Base-by-base conservation (phyloP, 192 early-diverging fungal genomes). In the Coemansia sp. region DNA sequence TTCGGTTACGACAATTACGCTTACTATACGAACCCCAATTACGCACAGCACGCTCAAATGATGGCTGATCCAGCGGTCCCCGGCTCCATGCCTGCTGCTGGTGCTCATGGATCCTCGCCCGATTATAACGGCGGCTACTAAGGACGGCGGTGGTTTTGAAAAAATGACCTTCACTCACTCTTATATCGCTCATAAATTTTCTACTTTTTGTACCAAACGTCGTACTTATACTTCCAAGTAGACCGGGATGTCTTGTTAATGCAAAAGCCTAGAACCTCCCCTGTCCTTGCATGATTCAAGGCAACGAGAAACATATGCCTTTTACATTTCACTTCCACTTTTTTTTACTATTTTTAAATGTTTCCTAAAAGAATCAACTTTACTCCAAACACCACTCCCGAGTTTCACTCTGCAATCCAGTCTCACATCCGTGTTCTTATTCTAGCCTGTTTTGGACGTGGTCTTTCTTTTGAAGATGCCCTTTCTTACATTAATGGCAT, bases 1-100 rank as follows among this genome's bases (percentile, higher is more conserved):
- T 83, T 83, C 72, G 75, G 55, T 38, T 83, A 83, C 72, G 80
- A 83, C 24, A 69, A 69, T 49, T 83, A 83, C 39, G 80, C 72
- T 11, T 83, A 83, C 75, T 83, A 83, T 53, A 70, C 66, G 62
- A 76, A 72, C 64, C 74, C 80, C 41, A 73, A 63, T 67, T 83
- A 77, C 62, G 66, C 80, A 36, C 80, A 83, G 80, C 80, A 58
- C 31, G 31, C 57, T 13, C 57, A 83, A 72, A 77, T 83, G 72
- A 73, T 83, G 66, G 62, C 69, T 7, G 75, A 69, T 52, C 64
- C 72, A 34, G 62, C 60, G 9, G 64, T 34, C 11, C 71, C 61
- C 8, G 77, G 71, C 12, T 46, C 65, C 34, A 36, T 73, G 5
- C 63, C 77, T 47, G 41, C 61, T 38, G 64, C 60, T 29, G 36